Conservation (phyloP, 148 eudicot species). For the Agrostemma githago region DNA sequence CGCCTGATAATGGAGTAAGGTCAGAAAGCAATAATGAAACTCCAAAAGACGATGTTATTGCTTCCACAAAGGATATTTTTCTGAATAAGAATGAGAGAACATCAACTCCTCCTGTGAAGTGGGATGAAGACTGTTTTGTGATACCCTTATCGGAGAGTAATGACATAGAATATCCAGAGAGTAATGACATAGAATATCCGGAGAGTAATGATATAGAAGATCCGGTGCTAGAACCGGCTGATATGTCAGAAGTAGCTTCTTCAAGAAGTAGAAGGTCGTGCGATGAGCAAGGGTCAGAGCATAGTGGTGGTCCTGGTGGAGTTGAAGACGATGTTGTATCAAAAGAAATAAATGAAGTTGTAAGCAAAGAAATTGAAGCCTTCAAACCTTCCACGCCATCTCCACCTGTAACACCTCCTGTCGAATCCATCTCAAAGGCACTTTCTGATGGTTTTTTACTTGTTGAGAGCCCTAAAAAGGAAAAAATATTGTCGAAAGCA, state of each 20-base stretch:
- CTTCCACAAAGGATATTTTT: neutral
- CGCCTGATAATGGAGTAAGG: neutral
- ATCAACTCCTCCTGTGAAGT: slow-evolving; percentile 21
- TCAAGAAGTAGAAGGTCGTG: slow-evolving; percentile 18
- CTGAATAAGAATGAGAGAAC: slow-evolving; percentile 14
- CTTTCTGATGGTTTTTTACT: slow-evolving; percentile 17
- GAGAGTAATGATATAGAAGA: slow-evolving; percentile 3
- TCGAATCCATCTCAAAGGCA: slow-evolving; percentile 24
- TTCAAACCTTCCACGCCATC: slow-evolving; percentile 23
- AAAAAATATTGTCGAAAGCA: slow-evolving; percentile 28
- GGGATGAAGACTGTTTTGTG: slow-evolving; percentile 35
- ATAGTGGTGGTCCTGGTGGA: neutral
- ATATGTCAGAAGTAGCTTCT: slow-evolving; percentile 18
- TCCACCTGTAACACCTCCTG: slow-evolving; percentile 16
- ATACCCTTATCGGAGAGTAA: slow-evolving; percentile 20
- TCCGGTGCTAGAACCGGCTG: neutral
- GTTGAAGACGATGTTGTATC: slow-evolving; percentile 11
- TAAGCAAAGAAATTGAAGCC: slow-evolving; percentile 18
- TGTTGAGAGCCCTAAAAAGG: slow-evolving; percentile 8
- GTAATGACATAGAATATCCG: neutral
- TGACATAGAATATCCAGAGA: neutral
- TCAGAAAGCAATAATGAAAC: slow-evolving; percentile 6
- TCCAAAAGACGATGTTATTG: neutral
- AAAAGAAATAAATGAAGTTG: slow-evolving; percentile 24
- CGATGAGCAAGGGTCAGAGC: slow-evolving; percentile 9